A percentile compares a stretch with the other conserved stretches of the same genome.
Evolutionary conservation across 2,329 filamentous ascomycete species (phyloP).

Genomic region (Diaporthe helianthi): DNA sequence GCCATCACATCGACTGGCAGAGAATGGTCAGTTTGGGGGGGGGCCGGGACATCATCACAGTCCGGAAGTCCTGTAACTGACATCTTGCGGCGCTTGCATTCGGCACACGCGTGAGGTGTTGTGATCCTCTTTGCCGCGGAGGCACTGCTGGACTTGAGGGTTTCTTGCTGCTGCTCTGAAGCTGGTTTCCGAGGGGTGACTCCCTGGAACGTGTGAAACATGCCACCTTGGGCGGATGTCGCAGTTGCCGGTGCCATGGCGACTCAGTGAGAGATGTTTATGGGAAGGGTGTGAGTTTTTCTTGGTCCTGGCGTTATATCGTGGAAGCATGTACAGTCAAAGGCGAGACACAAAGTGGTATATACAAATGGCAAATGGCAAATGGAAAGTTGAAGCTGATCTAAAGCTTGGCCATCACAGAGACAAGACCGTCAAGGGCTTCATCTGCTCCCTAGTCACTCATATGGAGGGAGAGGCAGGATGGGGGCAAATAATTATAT

Average conservation of each 20-base stretch:
- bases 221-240: slow-evolving; percentile 56
- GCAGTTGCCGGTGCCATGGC: slow-evolving; percentile 55
- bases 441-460: slow-evolving; percentile 23
- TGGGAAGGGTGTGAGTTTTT: neutral
- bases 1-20: slow-evolving; percentile 72
- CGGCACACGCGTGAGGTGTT: slow-evolving; percentile 72
- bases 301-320: neutral
- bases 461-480: slow-evolving; percentile 43
- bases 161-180: slow-evolving; percentile 50
- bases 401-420: slow-evolving; percentile 18
- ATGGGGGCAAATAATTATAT: slow-evolving; percentile 50
- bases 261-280: slow-evolving; percentile 34
- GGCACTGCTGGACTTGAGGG: slow-evolving; percentile 48
- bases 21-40: slow-evolving; percentile 39
- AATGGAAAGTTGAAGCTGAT: neutral
- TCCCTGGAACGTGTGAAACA: slow-evolving; percentile 62
- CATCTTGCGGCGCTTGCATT: slow-evolving; percentile 83
- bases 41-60: neutral
- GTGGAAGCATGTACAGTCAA: slow-evolving; percentile 11
- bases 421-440: slow-evolving; percentile 7
- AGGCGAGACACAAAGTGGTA: slow-evolving; percentile 22
- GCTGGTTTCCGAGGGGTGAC: slow-evolving; percentile 59
- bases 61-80: slow-evolving; percentile 40
- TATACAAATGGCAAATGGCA: slow-evolving; percentile 31
- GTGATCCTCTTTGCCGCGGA: slow-evolving; percentile 57